Evolutionary conservation across 1,139 yeast species (phyloP).

Genomic region (Yamadazyma sp.): DNA sequence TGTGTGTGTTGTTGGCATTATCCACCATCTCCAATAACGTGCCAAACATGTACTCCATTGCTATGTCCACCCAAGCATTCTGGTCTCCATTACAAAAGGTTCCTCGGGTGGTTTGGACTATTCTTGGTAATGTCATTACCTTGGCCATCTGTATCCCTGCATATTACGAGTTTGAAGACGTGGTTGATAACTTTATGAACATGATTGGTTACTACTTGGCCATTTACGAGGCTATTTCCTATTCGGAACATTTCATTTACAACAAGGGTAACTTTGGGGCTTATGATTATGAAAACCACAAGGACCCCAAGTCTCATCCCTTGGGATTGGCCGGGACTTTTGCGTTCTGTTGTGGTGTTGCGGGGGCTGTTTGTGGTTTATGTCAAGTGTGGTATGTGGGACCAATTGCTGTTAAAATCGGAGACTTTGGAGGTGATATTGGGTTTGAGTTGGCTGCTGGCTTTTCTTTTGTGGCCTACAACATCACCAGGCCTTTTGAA

Average conservation of each 20-base stretch:
- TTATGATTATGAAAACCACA: slow-evolving; percentile 65
- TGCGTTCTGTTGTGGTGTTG: slow-evolving; percentile 81
- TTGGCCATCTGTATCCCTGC: slow-evolving; percentile 90
- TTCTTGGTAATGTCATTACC: slow-evolving; percentile 70
- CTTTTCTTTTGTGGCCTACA: slow-evolving; percentile 67
- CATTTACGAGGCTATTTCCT: slow-evolving; percentile 69
- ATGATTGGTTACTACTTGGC: slow-evolving; percentile 89
- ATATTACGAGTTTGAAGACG: slow-evolving; percentile 66
- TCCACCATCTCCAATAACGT: slow-evolving; percentile 88
- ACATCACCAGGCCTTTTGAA: slow-evolving; percentile 67
- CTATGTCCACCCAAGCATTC: slow-evolving; percentile 79
- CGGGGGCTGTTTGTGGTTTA: slow-evolving; percentile 87
- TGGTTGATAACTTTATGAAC: slow-evolving; percentile 86
- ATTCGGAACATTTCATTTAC: slow-evolving; percentile 79
- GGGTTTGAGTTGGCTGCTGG: slow-evolving; percentile 79
- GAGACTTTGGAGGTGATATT: slow-evolving; percentile 76
- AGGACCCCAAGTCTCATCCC: slow-evolving; percentile 59
- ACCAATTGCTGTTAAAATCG: slow-evolving; percentile 60
- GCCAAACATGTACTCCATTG: slow-evolving; percentile 91
- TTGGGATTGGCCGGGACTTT: slow-evolving; percentile 74
- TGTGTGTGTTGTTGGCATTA: slow-evolving; percentile 77
- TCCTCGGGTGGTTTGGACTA: slow-evolving; percentile 83
- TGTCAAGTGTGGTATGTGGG: slow-evolving; percentile 82
- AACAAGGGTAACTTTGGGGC: slow-evolving; percentile 56
- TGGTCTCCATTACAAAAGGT: slow-evolving; percentile 70